phyloP scores from a whole-genome alignment of 768 basidiomycete genomes.

The Kwoniella botswanensis region DNA sequence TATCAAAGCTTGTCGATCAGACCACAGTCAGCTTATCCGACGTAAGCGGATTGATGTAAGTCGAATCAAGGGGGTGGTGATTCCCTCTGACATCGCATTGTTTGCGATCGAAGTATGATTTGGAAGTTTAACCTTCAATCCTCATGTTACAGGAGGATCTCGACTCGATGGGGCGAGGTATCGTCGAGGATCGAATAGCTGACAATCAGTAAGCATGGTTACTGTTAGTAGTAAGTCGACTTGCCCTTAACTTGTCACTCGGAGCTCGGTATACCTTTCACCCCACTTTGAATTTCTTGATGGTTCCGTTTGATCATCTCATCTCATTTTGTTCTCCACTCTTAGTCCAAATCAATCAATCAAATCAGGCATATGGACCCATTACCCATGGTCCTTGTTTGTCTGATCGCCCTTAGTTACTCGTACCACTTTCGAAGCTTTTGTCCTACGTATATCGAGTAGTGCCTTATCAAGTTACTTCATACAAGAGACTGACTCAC shows the following conservation, averaged over 20 bases:
- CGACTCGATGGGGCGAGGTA: background rate
- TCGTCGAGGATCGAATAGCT: background rate
- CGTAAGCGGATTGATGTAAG: background rate
- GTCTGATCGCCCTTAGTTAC: background rate
- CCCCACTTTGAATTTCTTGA: background rate
- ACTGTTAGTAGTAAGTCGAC: background rate
- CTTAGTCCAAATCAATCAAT: background rate
- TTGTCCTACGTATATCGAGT: background rate
- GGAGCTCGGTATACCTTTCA: background rate
- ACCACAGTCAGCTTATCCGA: background rate
- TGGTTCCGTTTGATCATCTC: background rate
- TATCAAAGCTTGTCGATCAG: background rate
- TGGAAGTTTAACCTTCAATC: background rate
- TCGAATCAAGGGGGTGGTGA: background rate
- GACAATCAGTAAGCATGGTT: background rate
- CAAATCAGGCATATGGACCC: background rate
- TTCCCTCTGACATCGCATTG: background rate
- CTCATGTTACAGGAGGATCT: background rate
- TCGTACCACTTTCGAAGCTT: conserved; percentile 1
- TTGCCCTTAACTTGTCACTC: background rate
- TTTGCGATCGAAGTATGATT: background rate
- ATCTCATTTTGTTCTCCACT: no score
- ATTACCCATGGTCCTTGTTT: background rate
- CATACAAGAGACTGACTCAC: no score
- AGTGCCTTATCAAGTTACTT: background rate